A percentile compares a stretch with the other conserved stretches of the same genome.
phyloP scores from a whole-genome alignment of 306 rosid genomes.

The Cucurbita ficifolia region DNA sequence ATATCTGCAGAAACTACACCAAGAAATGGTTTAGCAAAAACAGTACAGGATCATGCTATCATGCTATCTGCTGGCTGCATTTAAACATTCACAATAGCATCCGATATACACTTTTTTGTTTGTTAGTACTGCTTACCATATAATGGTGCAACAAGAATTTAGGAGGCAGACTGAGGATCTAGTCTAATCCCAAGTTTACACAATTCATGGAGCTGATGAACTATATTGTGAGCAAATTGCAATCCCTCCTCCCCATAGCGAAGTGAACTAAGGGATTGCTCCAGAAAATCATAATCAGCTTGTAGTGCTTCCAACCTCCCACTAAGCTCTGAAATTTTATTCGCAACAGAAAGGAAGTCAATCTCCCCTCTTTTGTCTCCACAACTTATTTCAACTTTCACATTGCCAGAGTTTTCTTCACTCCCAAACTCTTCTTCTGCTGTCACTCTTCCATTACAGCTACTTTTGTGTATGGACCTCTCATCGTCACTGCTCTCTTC shows the following conservation, averaged over 20 bases:
- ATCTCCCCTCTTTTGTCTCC: constrained; percentile 11
- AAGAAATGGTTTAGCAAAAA: background rate
- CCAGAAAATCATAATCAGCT: constrained; percentile 58
- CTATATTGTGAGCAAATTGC: constrained; percentile 48
- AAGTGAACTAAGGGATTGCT: constrained; percentile 42
- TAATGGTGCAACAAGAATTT: background rate
- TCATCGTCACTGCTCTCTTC: constrained; percentile 20
- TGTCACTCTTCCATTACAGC: constrained; percentile 20
- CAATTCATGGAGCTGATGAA: constrained; percentile 41
- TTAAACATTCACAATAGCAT: background rate
- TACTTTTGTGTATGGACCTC: constrained; percentile 9
- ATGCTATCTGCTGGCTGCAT: background rate
- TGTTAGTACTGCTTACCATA: constrained; percentile 8
- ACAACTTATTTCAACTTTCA: constrained; percentile 9
- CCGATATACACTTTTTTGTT: background rate
- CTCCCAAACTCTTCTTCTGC: constrained; percentile 14
- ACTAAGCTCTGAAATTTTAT: constrained; percentile 56
- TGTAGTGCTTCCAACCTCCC: constrained; percentile 70
- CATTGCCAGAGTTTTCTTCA: constrained; percentile 12
- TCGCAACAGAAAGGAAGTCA: constrained; percentile 35
- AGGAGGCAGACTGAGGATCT: constrained; percentile 24
- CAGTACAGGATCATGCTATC: background rate
- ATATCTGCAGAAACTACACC: background rate
- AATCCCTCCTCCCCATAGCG: constrained; percentile 45
- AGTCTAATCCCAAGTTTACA: constrained; percentile 29